These are phyloP conservation scores for Saccharomycopsis schoenii DNA, from an alignment of 805 yeast species.

Conservation along the genomic window DNA sequence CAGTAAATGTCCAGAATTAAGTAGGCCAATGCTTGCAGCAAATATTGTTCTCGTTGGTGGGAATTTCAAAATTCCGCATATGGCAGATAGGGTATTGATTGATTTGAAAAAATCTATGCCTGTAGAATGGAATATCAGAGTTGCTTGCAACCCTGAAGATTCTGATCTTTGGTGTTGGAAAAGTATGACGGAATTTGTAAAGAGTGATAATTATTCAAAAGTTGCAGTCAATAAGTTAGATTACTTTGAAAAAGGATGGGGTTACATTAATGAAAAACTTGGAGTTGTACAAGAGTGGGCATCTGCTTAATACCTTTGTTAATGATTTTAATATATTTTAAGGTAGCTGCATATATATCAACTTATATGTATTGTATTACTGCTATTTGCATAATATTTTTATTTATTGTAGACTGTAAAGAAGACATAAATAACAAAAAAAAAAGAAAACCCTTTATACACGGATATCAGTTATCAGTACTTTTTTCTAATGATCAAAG, in stretches of 20 bases:
- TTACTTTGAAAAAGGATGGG: constrained; percentile 76
- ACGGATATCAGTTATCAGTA: background rate
- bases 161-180: constrained; percentile 45
- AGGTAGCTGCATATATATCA: background rate
- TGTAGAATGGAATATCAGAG: constrained; percentile 55
- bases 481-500: constrained; percentile 8
- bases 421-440: background rate
- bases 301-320: background rate
- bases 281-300: constrained; percentile 18
- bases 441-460: background rate
- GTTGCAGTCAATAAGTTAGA: constrained; percentile 67
- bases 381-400: background rate
- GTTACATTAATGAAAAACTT: constrained; percentile 43
- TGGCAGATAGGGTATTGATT: constrained; percentile 45
- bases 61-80: constrained; percentile 59
- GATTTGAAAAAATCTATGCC: constrained; percentile 65
- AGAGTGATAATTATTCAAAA: constrained; percentile 42
- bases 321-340: background rate
- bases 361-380: background rate
- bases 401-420: background rate
- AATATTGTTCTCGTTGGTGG: constrained; percentile 84
- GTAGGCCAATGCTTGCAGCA: constrained; percentile 65
- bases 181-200: constrained; percentile 7
- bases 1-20: constrained; percentile 58
- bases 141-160: constrained; percentile 27